Evolutionary conservation across 495 filamentous ascomycete species (phyloP), one percentile per base, ranked within the genome.

Genomic region (Xylaria castorea): DNA sequence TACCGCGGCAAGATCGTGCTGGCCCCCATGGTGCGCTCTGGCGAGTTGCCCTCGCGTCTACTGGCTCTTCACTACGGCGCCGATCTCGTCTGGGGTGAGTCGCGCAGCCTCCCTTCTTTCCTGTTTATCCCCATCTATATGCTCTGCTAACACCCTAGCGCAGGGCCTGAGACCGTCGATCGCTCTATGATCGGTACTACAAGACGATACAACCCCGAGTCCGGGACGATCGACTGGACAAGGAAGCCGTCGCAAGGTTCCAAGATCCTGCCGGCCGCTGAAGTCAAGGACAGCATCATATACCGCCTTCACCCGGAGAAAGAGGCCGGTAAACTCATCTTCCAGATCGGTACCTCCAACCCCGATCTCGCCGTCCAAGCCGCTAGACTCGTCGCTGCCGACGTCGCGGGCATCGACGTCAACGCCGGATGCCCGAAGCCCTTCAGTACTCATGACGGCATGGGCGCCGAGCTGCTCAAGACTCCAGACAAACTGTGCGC

Each of bases 361-460:
- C 93, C 96, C 0, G 88, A 91, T 20, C 86, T 89, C 25, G 96
- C 97, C 6, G 94, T 98, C 0, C 84, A 91, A 76, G 94, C 95
- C 1, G 94, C 94, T 1, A 89, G 89, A 71, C 77, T 97, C 7
- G 92, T 99, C 12, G 97, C 94, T 0, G 86, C 82, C 5, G 92
- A 98, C 81, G 95, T 98, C 0, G 90, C 91, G 0, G 96, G 97
- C 50, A 98, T 99, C 71, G 96, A 98, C 80, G 91, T 99, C 68
- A 99, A 99, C 83, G 93, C 95, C 6, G 96, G 96, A 6, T 99
- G 96, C 80, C 96, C 96, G 0, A 99, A 98, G 82, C 94, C 97
- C 4, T 99, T 99, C 81, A 94, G 91, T 73, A 97, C 94, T 14
- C 86, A 85, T 70, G 92, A 93, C 46, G 97, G 96, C 48, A 99